phyloP scores from a whole-genome alignment of 2,329 filamentous ascomycete species.

The Periconia sp. region DNA sequence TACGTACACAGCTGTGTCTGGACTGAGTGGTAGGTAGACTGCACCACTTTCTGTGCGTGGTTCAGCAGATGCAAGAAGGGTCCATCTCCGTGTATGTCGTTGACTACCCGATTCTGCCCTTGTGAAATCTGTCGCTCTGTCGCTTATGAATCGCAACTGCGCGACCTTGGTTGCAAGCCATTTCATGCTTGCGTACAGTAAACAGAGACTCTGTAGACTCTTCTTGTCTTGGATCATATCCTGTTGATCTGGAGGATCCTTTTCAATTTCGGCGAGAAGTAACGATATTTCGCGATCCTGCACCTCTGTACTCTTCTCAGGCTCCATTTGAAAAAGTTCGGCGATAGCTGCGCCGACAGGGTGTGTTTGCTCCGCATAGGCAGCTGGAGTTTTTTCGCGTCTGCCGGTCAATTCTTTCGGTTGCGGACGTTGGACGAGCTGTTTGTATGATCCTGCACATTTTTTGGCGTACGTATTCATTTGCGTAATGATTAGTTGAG shows the following conservation, averaged over 20 bases:
- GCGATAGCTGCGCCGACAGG: conserved; percentile 67
- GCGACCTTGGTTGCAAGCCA: conserved; percentile 86
- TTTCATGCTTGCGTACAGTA: conserved; percentile 96
- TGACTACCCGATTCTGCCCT: conserved; percentile 46
- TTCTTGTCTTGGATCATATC: conserved; percentile 92
- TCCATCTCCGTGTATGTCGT: conserved; percentile 76
- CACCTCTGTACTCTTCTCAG: conserved; percentile 20
- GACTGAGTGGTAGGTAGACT: conserved; percentile 84
- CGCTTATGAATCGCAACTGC: conserved; percentile 80
- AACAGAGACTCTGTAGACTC: conserved; percentile 78
- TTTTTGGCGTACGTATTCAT: conserved; percentile 93
- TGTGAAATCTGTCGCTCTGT: conserved; percentile 68
- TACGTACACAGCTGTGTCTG: conserved; percentile 75
- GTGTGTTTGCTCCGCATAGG: conserved; percentile 62
- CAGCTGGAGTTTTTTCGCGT: conserved; percentile 72
- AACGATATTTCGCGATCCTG: conserved; percentile 54
- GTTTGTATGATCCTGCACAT: conserved; percentile 87
- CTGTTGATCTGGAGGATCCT: conserved; percentile 67
- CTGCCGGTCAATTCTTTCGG: conserved; percentile 58
- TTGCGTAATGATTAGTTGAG: conserved; percentile 85
- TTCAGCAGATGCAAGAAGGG: conserved; percentile 62
- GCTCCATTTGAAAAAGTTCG: conserved; percentile 29
- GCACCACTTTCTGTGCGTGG: conserved; percentile 60
- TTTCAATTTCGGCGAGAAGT: conserved; percentile 56
- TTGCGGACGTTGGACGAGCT: conserved; percentile 71